Evolutionary conservation across 2,329 filamentous ascomycete species (phyloP).

Genomic region (Ophiostoma populinum): DNA sequence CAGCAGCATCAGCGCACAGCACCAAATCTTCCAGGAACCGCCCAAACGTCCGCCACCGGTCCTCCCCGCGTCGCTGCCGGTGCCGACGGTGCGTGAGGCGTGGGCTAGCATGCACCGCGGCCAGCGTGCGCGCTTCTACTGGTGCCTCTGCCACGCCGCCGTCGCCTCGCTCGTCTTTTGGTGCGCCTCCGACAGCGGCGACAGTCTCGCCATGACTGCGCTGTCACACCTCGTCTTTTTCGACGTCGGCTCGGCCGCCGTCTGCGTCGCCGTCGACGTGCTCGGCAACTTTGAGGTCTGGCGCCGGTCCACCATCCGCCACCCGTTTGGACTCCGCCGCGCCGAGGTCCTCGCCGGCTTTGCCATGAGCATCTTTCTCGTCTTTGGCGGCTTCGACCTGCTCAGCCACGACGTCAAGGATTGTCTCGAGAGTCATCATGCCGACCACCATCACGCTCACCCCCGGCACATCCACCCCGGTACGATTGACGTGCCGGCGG

Average conservation of each 20-base stretch:
- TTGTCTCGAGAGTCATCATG: conserved; percentile 47
- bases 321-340: conserved; percentile 84
- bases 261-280: conserved; percentile 86
- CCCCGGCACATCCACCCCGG: conserved; percentile 42
- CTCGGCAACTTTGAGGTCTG: conserved; percentile 95
- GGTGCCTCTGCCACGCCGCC: conserved; percentile 77
- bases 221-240: conserved; percentile 89
- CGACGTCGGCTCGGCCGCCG: conserved; percentile 77
- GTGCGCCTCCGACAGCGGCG: conserved; percentile 47
- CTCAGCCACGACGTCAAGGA: conserved; percentile 90
- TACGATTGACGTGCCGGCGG: conserved; percentile 63
- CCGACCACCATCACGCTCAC: conserved; percentile 9
- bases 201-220: conserved; percentile 78
- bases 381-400: conserved; percentile 95
- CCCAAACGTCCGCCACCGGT: conserved; percentile 70
- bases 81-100: conserved; percentile 77
- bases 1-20: conserved; percentile 70
- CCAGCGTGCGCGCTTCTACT: conserved; percentile 66
- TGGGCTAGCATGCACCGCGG: conserved; percentile 79
- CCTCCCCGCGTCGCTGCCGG: conserved; percentile 77
- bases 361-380: conserved; percentile 83
- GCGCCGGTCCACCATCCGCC: conserved; percentile 78
- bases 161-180: conserved; percentile 76
- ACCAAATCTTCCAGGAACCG: conserved; percentile 93
- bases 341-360: conserved; percentile 91